These are phyloP conservation scores for Mycotypha africana DNA, from an alignment of 371 early-diverging fungal species.

Conservation along the genomic window DNA sequence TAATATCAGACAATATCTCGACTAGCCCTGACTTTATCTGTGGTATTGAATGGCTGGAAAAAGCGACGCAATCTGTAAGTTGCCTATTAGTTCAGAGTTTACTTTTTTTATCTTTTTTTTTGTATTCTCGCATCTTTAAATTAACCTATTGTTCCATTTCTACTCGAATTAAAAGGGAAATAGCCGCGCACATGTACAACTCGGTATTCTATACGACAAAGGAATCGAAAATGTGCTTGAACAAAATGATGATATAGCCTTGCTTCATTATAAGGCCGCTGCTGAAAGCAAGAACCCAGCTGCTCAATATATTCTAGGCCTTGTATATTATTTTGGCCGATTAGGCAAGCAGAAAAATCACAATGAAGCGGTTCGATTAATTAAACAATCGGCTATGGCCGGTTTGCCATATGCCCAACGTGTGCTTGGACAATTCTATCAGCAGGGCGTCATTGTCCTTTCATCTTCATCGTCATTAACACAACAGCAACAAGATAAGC, in stretches of 20 bases:
- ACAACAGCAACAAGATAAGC: too few relatives aligned
- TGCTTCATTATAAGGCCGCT: constrained; percentile 34
- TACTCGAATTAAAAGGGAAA: constrained; percentile 17
- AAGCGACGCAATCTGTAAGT: constrained; percentile 32
- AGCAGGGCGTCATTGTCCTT: constrained; percentile 10
- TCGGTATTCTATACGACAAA: constrained; percentile 39
- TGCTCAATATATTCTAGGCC: constrained; percentile 39
- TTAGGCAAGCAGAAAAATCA: constrained; percentile 25
- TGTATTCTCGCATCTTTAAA: too few relatives aligned
- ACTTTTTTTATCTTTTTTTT: background rate
- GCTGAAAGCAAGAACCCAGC: constrained; percentile 25
- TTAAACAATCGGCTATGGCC: constrained; percentile 27
- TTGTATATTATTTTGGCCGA: constrained; percentile 31
- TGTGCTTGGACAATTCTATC: constrained; percentile 38
- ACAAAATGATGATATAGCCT: constrained; percentile 22
- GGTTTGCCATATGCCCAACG: constrained; percentile 41
- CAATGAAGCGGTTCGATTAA: constrained; percentile 29
- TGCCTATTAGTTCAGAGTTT: background rate
- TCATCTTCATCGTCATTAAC: too few relatives aligned
- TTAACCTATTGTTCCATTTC: too few relatives aligned
- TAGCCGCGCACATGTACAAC: constrained; percentile 33
- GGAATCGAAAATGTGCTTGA: constrained; percentile 31
- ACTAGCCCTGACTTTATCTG: constrained; percentile 16
- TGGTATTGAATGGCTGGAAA: constrained; percentile 39
- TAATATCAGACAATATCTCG: constrained; percentile 20